Evolutionary conservation across 768 basidiomycete species (phyloP).

Genomic region (Hirschioporus abietinus): DNA sequence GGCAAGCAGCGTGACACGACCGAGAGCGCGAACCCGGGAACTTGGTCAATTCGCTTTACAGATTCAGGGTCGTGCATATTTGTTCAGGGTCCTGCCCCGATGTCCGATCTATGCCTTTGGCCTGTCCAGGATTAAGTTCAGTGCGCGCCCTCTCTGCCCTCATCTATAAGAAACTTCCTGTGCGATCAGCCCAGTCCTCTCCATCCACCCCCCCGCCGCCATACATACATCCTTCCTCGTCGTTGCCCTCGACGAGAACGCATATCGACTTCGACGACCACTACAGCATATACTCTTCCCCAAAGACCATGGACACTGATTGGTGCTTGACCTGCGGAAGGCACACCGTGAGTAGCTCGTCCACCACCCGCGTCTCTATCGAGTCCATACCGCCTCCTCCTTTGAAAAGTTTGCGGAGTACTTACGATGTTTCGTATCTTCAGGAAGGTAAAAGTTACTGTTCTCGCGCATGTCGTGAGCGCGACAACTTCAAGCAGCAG

Average conservation of each 20-base stretch:
- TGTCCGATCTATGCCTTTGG: not conserved
- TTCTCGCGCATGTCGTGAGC: not conserved
- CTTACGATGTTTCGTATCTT: not conserved
- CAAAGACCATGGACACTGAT: conserved; percentile 52
- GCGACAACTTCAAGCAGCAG: conserved; percentile 4
- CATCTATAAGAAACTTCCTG: not conserved
- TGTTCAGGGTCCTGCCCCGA: not conserved
- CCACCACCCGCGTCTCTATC: conserved; percentile 8
- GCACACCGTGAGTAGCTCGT: conserved; percentile 43
- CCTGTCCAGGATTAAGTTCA: not conserved
- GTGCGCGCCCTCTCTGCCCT: too few species aligned
- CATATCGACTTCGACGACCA: conserved; percentile 10
- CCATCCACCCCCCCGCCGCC: conserved; percentile 11
- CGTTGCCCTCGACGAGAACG: conserved; percentile 17
- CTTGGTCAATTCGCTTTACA: not conserved
- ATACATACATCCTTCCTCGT: conserved; percentile 12
- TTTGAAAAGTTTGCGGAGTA: not conserved
- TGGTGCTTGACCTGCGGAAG: conserved; percentile 67
- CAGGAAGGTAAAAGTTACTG: not conserved
- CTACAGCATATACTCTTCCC: conserved; percentile 1
- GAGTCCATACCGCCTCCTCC: not conserved
- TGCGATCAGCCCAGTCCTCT: not conserved
- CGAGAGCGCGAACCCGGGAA: not conserved
- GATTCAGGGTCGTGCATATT: too few species aligned
- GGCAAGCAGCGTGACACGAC: not conserved